Evolutionary conservation across 352 stramenopile species (phyloP), one percentile per base, ranked within the genome.

Genomic region (Pythium brachiatum): DNA sequence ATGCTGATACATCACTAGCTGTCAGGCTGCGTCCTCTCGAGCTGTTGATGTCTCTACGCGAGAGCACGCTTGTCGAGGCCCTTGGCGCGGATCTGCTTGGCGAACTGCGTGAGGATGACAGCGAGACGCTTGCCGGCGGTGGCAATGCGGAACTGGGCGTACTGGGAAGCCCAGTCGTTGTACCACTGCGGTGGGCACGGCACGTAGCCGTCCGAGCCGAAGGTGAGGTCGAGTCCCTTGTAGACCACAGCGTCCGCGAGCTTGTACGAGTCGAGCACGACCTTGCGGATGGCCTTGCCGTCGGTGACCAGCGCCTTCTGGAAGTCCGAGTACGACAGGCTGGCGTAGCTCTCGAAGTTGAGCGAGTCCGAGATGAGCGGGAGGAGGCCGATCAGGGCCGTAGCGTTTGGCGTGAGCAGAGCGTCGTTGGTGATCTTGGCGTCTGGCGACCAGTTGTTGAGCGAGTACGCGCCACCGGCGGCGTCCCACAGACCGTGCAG

Each of bases 401-500:
- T 76, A 1, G 82, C 82, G 58, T 88, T 81, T 13, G 54, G 29
- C 23, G 58, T 53, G 38, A 83, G 53, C 15, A 18, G 26, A 6
- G 60, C 41, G 29, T 26, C 27, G 39, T 41, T 57, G 18, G 53
- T 43, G 26, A 41, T 16, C 25, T 66, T 65, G 7, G 72, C 48
- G 12, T 57, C 57, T 16, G 53, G 53, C 43, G 60, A 62, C 81
- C 82, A 91, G 61, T 89, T 79, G 68, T 82, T 86, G 29, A 73
- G 74, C 62, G 78, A 80, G 15, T 78, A 67, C 18, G 57, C 47
- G 13, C 82, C 82, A 20, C 73, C 79, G n/a, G 72, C 78, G 11
- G 68, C 70, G 27, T 91, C 82, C 74, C 76, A 91, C 16, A 89
- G 63, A 3, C 78, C 76, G 64, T 92, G 82, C 29, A 89, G 59